These are phyloP conservation scores for Trypanosoma caninum DNA, from an alignment of 208 protist genomes.

Conservation along the genomic window DNA sequence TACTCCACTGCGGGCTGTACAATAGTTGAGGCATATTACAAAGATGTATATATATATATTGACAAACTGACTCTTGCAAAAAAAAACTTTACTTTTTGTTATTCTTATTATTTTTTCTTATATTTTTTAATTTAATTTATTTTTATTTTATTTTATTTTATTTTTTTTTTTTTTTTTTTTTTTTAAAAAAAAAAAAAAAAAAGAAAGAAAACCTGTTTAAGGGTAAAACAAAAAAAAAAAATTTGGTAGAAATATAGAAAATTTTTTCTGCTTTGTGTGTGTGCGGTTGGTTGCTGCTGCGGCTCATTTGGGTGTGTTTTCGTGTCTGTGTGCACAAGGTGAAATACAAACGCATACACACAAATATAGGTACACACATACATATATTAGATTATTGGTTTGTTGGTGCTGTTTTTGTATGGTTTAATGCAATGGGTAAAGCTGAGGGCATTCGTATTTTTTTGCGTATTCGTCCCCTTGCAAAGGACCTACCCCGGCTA, in stretches of 20 bases:
- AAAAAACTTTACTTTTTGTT: background rate
- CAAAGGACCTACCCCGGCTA: slow-evolving; percentile 47
- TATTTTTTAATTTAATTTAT: background rate
- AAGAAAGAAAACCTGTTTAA: no score
- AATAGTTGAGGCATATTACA: no score
- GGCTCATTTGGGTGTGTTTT: no score
- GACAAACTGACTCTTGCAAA: no score
- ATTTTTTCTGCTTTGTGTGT: no score
- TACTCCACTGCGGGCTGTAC: no score
- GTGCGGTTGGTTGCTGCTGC: no score
- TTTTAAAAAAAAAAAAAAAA: background rate
- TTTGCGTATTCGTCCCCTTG: slow-evolving; percentile 65
- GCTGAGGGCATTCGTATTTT: slow-evolving; percentile 72
- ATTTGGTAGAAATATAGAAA: no score
- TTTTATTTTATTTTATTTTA: background rate
- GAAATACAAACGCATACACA: slow-evolving; percentile 3
- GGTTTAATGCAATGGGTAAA: slow-evolving; percentile 13
- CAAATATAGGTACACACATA: slow-evolving; percentile 1
- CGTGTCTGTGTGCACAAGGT: no score
- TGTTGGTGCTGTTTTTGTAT: background rate
- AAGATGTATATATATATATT: no score
- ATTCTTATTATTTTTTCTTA: background rate
- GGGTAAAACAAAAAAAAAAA: no score
- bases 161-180: slow-evolving; percentile 3
- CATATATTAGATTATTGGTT: background rate